Conservation (phyloP, 257 asterid species). For the Nicotiana tomentosiformis region DNA sequence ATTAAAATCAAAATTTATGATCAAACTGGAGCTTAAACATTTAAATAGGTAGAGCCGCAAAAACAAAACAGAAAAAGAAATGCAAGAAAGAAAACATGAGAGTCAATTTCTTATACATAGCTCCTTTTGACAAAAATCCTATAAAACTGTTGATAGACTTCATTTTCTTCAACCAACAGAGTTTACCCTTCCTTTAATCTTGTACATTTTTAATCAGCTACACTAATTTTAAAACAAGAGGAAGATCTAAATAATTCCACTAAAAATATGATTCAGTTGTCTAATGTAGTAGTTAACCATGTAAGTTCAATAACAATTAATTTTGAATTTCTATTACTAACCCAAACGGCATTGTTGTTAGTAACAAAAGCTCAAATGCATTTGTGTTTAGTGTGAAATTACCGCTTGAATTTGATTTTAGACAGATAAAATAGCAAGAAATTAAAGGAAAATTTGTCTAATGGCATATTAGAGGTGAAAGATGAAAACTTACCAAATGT, state of each 20-base stretch:
- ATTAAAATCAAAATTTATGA: too few species aligned
- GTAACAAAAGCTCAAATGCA: background rate
- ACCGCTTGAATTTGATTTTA: background rate
- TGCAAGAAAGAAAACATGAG: background rate
- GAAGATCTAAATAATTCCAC: background rate
- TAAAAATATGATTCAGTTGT: too few species aligned
- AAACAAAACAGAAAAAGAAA: background rate
- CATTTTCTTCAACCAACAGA: background rate
- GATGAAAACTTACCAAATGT: slow-evolving; percentile 50
- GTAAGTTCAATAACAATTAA: background rate
- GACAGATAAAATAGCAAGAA: too few species aligned
- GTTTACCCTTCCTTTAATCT: background rate
- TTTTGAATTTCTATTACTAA: background rate
- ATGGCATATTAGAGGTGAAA: background rate
- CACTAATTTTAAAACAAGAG: background rate
- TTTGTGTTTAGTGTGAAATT: background rate
- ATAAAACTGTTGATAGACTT: too few species aligned
- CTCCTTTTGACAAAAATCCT: background rate
- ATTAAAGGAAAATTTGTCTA: background rate
- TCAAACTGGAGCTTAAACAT: too few species aligned
- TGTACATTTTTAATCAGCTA: background rate
- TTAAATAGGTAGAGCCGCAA: background rate
- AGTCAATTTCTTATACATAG: background rate
- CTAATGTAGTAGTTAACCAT: background rate
- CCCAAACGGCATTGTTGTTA: background rate